phyloP scores from a whole-genome alignment of 176 grass and related monocot genomes.

The barley (Hordeum vulgare) region DNA sequence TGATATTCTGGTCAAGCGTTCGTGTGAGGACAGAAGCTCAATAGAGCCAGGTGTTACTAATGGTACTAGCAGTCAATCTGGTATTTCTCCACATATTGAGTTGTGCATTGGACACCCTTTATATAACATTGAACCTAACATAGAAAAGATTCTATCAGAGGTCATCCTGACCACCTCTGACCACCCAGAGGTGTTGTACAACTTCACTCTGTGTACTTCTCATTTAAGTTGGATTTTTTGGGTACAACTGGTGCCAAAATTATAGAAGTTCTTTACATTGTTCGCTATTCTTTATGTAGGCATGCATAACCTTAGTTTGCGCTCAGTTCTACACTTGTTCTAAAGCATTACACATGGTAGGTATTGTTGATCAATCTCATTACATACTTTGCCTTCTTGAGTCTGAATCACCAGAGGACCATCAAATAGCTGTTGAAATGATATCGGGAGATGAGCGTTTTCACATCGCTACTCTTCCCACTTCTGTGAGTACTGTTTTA shows the following conservation, averaged over 20 bases:
- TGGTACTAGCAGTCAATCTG: background rate
- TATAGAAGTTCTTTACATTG: background rate
- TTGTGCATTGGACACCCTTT: slow-evolving; percentile 1
- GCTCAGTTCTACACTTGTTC: background rate
- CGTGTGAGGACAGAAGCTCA: background rate
- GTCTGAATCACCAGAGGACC: slow-evolving; percentile 17
- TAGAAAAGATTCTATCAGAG: slow-evolving; percentile 38
- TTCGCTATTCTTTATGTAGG: slow-evolving; percentile 11
- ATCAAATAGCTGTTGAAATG: slow-evolving; percentile 30
- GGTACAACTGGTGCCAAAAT: background rate
- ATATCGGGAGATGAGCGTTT: slow-evolving; percentile 19
- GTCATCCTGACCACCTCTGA: slow-evolving; percentile 38
- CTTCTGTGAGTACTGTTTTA: slow-evolving; percentile 29
- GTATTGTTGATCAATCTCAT: slow-evolving; percentile 31
- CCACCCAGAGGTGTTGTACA: slow-evolving; percentile 35
- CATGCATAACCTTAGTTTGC: background rate
- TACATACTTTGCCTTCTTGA: slow-evolving; percentile 38
- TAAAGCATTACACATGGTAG: slow-evolving; percentile 14
- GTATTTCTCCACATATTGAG: slow-evolving; percentile 16
- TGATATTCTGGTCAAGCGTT: background rate
- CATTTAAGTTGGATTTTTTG: background rate
- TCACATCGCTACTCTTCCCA: slow-evolving; percentile 24
- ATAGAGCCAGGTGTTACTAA: background rate
- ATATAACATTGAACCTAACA: slow-evolving; percentile 18
- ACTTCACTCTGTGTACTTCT: background rate